These are phyloP conservation scores for Suillus hirtellus DNA, from an alignment of 768 basidiomycete genomes.

Conservation along the genomic window DNA sequence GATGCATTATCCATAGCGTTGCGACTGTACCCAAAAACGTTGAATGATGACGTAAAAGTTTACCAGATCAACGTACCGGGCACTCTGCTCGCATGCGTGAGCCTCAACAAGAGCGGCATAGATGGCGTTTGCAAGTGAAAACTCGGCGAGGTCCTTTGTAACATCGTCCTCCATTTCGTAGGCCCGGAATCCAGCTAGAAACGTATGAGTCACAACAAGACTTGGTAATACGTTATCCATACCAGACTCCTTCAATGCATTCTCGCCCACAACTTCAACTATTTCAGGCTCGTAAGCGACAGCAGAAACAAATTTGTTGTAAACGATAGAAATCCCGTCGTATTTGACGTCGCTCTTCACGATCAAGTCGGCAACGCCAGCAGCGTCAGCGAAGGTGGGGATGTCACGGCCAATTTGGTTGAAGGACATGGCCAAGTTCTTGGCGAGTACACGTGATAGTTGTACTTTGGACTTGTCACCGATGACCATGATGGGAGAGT, in stretches of 20 bases:
- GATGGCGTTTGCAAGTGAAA: conserved; percentile 95
- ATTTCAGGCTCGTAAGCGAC: conserved; percentile 84
- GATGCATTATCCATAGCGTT: conserved; percentile 99
- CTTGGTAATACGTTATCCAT: conserved; percentile 32
- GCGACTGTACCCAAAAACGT: conserved; percentile 45
- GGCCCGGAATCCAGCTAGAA: conserved; percentile 80
- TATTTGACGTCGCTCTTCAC: conserved; percentile 81
- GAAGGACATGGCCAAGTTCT: conserved; percentile 82
- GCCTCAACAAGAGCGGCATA: conserved; percentile 92
- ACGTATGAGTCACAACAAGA: conserved; percentile 6
- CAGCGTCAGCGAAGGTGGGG: conserved; percentile 95
- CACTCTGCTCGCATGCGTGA: conserved; percentile 93
- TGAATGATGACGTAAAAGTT: conserved; percentile 7
- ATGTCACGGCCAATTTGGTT: conserved; percentile 98
- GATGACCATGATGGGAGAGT: conserved; percentile 79
- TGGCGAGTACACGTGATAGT: conserved; percentile 62
- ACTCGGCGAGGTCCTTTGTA: conserved; percentile 91
- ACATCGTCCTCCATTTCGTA: conserved; percentile 99
- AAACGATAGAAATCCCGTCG: conserved; percentile 78
- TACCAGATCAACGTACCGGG: conserved; percentile 55
- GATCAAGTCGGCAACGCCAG: conserved; percentile 91
- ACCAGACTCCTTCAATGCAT: conserved; percentile 80
- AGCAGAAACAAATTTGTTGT: conserved; percentile 87
- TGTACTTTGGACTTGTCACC: conserved; percentile 99
- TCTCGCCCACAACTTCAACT: conserved; percentile 79